Conservation (phyloP, 371 early-diverging fungal species). For the Mortierella sp. region DNA sequence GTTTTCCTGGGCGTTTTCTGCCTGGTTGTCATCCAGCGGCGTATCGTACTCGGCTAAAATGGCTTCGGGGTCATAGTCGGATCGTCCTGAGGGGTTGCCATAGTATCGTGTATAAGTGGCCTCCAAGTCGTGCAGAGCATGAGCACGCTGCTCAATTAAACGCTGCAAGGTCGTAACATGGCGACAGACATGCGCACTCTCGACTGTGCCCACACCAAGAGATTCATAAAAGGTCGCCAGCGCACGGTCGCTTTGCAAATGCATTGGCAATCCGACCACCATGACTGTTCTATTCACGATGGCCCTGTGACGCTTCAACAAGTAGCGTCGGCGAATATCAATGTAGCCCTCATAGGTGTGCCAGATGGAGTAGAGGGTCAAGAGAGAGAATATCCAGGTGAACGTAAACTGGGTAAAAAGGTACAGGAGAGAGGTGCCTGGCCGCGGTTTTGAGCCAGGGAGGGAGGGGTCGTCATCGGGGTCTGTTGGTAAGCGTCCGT, state of each 20-base stretch:
- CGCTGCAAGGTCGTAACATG: constrained; percentile 64
- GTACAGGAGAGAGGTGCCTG: constrained; percentile 41
- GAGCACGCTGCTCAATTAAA: constrained; percentile 54
- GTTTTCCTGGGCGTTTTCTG: neutral
- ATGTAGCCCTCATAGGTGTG: constrained; percentile 75
- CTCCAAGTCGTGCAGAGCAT: constrained; percentile 56
- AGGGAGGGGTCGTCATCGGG: constrained; percentile 26
- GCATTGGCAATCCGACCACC: constrained; percentile 70
- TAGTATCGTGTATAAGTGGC: constrained; percentile 55
- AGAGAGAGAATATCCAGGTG: constrained; percentile 75
- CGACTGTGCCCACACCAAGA: constrained; percentile 72
- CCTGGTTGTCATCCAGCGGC: constrained; percentile 10
- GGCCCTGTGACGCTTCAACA: constrained; percentile 66
- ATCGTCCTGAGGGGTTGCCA: constrained; percentile 50
- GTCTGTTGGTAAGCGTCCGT: constrained; percentile 20
- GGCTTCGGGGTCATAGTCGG: constrained; percentile 51
- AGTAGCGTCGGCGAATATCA: constrained; percentile 66
- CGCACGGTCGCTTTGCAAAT: constrained; percentile 65
- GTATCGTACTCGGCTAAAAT: constrained; percentile 44
- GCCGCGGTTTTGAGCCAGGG: constrained; percentile 12
- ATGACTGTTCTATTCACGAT: constrained; percentile 71
- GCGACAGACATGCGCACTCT: constrained; percentile 71
- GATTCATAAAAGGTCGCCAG: constrained; percentile 75
- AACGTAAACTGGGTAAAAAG: constrained; percentile 73
- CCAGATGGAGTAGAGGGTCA: constrained; percentile 72